phyloP scores from a whole-genome alignment of 225 moss, liverwort and hornwort genomes.

The Pseudisothecium myosuroides region DNA sequence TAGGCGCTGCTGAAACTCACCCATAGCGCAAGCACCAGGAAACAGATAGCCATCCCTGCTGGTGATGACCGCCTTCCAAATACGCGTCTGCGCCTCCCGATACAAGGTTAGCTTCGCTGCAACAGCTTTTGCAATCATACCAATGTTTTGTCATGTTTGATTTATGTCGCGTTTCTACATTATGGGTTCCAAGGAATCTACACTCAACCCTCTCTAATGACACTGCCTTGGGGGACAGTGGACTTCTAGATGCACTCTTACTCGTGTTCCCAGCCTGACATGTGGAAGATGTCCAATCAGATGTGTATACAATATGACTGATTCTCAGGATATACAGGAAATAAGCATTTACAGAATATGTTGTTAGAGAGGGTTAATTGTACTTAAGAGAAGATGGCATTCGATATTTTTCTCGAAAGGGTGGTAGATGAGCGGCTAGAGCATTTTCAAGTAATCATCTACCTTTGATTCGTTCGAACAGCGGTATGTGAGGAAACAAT shows the following conservation, averaged over 20 bases:
- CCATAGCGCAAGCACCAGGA: constrained; percentile 9
- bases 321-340: neutral
- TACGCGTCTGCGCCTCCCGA: constrained; percentile 17
- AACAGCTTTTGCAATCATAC: neutral
- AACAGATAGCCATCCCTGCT: constrained; percentile 1
- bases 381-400: neutral
- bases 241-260: neutral
- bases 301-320: neutral
- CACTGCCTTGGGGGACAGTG: neutral
- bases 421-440: neutral
- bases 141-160: neutral
- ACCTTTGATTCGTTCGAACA: neutral
- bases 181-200: neutral
- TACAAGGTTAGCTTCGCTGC: neutral
- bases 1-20: neutral
- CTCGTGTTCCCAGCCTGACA: neutral
- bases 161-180: neutral
- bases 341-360: neutral
- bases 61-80: constrained; percentile 1
- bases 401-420: neutral
- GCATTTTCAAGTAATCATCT: neutral
- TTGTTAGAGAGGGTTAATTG: neutral
- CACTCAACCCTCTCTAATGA: neutral
- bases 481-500: neutral
- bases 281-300: neutral